Percentiles rank a stretch among this genome's conserved stretches.
These are phyloP conservation scores for Cryptococcus sp. DNA, from an alignment of 1,284 basidiomycete genomes.

Conservation along the genomic window DNA sequence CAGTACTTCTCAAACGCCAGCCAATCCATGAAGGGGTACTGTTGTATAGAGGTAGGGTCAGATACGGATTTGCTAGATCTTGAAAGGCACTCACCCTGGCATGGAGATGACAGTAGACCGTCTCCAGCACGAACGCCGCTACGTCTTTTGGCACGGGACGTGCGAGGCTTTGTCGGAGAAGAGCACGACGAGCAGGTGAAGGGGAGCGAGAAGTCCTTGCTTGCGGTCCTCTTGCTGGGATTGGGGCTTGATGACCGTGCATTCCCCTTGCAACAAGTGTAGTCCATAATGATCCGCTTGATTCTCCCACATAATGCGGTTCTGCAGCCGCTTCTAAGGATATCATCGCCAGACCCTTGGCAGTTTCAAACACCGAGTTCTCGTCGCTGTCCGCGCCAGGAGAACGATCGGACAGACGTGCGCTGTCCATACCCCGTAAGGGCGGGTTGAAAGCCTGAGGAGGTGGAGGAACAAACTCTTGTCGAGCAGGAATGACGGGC, in stretches of 20 bases:
- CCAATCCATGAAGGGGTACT: slow-evolving; percentile 34
- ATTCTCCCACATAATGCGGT: slow-evolving; percentile 31
- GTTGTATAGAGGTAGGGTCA: not conserved
- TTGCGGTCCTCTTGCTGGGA: not conserved
- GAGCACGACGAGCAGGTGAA: slow-evolving; percentile 5
- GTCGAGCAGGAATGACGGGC: not conserved
- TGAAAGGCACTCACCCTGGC: slow-evolving; percentile 13
- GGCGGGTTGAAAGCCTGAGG: not conserved
- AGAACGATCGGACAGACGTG: not conserved
- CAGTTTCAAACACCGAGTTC: slow-evolving; percentile 17
- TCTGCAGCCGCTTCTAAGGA: slow-evolving; percentile 30
- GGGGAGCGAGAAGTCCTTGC: slow-evolving; percentile 7
- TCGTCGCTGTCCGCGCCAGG: slow-evolving; percentile 6
- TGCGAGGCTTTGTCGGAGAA: slow-evolving; percentile 2
- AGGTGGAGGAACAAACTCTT: not conserved
- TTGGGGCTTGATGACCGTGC: slow-evolving; percentile 1
- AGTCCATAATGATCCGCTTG: slow-evolving; percentile 24
- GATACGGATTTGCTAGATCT: not conserved
- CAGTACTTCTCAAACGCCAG: slow-evolving; percentile 24
- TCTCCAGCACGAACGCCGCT: slow-evolving; percentile 5
- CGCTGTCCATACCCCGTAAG: not conserved
- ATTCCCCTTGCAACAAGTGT: slow-evolving; percentile 20
- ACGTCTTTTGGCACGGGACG: slow-evolving; percentile 7
- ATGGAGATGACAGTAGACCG: slow-evolving; percentile 21
- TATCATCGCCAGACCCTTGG: slow-evolving; percentile 29